Conservation (phyloP, 192 early-diverging fungal species). For the Coemansia sp. region DNA sequence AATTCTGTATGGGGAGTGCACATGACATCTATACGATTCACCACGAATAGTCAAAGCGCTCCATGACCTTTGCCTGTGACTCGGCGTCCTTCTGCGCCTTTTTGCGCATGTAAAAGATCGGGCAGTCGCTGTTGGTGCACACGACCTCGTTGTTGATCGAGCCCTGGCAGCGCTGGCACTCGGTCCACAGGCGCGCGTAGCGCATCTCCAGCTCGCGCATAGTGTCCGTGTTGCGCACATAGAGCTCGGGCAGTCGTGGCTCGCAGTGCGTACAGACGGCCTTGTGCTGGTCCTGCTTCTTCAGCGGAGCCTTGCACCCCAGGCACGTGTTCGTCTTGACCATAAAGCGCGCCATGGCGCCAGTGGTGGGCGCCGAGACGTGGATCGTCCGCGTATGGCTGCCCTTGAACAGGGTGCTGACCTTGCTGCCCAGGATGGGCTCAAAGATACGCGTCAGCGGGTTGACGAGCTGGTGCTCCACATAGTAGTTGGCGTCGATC, state of each 20-base stretch:
- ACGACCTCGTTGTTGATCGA: constrained; percentile 91
- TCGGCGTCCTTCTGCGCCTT: constrained; percentile 91
- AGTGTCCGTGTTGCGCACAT: constrained; percentile 62
- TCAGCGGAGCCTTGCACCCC: constrained; percentile 83
- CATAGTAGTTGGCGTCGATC: constrained; percentile 94
- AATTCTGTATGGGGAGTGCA: background rate
- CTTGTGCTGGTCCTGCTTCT: constrained; percentile 52
- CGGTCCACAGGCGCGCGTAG: constrained; percentile 91
- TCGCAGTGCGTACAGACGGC: constrained; percentile 81
- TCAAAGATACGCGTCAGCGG: constrained; percentile 93
- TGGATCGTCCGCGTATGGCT: constrained; percentile 75
- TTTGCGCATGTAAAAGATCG: constrained; percentile 98
- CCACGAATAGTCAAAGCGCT: constrained; percentile 69
- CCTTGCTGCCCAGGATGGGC: constrained; percentile 88
- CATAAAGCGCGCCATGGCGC: constrained; percentile 92
- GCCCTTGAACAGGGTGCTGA: constrained; percentile 69
- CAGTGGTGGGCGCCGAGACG: constrained; percentile 78
- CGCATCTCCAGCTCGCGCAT: constrained; percentile 68
- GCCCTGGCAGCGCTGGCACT: constrained; percentile 96
- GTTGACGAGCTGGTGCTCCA: constrained; percentile 94
- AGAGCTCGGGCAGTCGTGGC: constrained; percentile 66
- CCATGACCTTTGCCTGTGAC: constrained; percentile 62
- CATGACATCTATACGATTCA: constrained; percentile 3
- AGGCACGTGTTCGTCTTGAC: constrained; percentile 88
- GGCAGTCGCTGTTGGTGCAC: constrained; percentile 92